Base-by-base conservation (phyloP, 2,329 filamentous ascomycete species). In the Clathrospora elynae region DNA sequence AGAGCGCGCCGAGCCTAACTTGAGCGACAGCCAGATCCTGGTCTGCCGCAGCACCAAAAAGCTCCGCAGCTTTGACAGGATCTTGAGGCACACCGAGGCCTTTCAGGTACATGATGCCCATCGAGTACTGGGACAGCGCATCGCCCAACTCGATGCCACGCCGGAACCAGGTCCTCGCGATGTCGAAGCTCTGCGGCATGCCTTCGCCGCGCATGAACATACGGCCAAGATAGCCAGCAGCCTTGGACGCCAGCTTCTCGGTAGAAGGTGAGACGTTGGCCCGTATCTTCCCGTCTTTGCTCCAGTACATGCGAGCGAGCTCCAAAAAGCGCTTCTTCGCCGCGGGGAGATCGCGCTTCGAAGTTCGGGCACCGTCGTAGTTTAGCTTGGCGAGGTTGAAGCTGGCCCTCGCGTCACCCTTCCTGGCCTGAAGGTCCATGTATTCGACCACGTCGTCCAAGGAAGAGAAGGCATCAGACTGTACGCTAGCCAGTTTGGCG, bases 361-460 rank as follows among this genome's bases (percentile, higher is more conserved):
- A 75, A 1, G 83, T 84, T 41, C 87, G 80, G 42, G 89, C 84
- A 1, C 91, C 91, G 44, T 96, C 91, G 61, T 96, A 96, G 66
- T 95, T 88, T 49, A 95, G 81, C 53, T 89, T 84, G 3, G 88
- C 91, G 0, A 96, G 75, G 49, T 88, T 91, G 61, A 91, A 90
- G 0, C 89, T 92, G 1, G 91, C 89, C 65, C 88, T 90, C 42
- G 89, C 82, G 62, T 96, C 90, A 8, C 91, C 90, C 66, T 95
- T 95, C 47, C 91, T 84, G 5, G 90, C 90, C 78, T 95, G 86
- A 28, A 96, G 78, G 59, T 96, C 89, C 54, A 96, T 77, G 59
- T 96, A 99, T 66, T 99, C 93, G 46, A 99, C 83, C 11, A 97
- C 87, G 68, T 99, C 92, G 59, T 95, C 90, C 45, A 96, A 82